Evolutionary conservation across 495 filamentous ascomycete genomes (phyloP).

Genomic region (Penicillium tannophilum): DNA sequence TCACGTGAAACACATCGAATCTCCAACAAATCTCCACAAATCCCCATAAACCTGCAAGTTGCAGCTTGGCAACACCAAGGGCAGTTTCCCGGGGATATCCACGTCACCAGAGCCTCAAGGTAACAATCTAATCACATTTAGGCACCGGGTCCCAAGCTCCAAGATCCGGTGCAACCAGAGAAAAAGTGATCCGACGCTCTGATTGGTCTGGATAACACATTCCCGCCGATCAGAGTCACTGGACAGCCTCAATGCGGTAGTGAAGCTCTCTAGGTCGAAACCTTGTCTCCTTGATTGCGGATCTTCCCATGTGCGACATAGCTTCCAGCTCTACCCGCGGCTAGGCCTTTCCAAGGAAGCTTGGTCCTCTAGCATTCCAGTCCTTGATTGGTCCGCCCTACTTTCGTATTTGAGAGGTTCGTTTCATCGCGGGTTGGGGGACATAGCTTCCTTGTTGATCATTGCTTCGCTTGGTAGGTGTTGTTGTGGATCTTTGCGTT

Average conservation of each 20-base stretch:
- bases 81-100: background rate
- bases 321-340: background rate
- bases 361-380: background rate
- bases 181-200: background rate
- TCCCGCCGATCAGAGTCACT: constrained; percentile 1
- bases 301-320: background rate
- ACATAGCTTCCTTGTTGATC: constrained; percentile 2
- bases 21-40: background rate
- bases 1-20: no score
- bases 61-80: background rate
- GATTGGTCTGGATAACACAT: background rate
- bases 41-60: background rate
- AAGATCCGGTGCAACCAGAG: background rate
- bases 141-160: background rate
- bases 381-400: background rate
- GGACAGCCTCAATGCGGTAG: background rate
- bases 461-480: background rate
- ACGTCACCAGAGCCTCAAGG: constrained; percentile 3
- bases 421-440: background rate
- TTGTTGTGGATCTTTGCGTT: background rate
- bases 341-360: background rate
- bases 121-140: constrained; percentile 3
- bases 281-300: background rate
- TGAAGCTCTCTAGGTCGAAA: background rate
- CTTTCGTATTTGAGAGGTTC: background rate